Evolutionary conservation across 768 basidiomycete genomes (phyloP), one percentile per base, ranked within the genome.

Genomic region (Boletellus sp.): DNA sequence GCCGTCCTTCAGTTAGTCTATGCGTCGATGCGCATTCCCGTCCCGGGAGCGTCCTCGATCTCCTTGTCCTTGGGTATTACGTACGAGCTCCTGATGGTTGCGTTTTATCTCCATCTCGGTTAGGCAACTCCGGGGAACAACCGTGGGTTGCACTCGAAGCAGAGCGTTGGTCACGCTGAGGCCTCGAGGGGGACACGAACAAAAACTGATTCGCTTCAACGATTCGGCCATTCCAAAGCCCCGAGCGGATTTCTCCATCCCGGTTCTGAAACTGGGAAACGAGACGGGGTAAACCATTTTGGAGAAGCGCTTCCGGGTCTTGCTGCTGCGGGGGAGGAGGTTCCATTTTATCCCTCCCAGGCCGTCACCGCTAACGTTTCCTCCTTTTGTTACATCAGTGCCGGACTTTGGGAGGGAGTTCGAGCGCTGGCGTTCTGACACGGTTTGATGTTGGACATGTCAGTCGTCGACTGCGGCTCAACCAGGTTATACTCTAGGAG

Each of bases 41-140:
- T 39, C n/a, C 6, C 31, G 40, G 49, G 43, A 45, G 32, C 44
- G 28, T 45, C 48, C 35, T 17, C 31, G n/a, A 20, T 22, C 12
- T 42, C 31, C 36, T 34, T 53, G 35, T 24, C 10, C 31, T 23
- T 26, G 23, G 24, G 42, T 12, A 20, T 55, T 51, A 43, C 52
- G 44, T 43, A 48, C 11, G 9, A 5, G 17, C 26, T 23, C 23
- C 41, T 24, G 40, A 40, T 50, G 22, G n/a, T 43, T 24, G 34
- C 43, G 44, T 15, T 44, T 43, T 48, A 39, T 46, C 47, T 24
- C 50, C 54, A 33, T 37, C n/a, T 38, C 45, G 47, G 35, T 43
- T n/a, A 19, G 36, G 34, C 22, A 22, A 41, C 12, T 10, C 13
- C 38, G 9, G 34, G 35, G 11, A 23, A 19, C 34, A 39, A 37